These are phyloP conservation scores for Ascochyta viciae-villosae DNA, from an alignment of 2,329 filamentous ascomycete species.

Conservation along the genomic window DNA sequence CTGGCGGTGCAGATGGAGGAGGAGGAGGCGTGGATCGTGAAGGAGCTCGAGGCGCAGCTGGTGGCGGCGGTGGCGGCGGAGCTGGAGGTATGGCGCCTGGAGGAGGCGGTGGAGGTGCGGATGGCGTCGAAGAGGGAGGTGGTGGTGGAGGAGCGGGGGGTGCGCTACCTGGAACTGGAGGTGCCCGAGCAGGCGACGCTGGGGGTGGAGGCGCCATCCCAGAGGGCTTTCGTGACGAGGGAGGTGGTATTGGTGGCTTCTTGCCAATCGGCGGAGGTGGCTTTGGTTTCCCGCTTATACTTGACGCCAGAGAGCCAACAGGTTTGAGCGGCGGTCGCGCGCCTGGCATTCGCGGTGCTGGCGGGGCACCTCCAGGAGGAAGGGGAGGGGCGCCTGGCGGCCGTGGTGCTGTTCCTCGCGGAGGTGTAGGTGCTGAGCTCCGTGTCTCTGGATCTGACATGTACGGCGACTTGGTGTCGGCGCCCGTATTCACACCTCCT, in stretches of 20 bases:
- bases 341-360: constrained; percentile 56
- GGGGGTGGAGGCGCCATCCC: constrained; percentile 53
- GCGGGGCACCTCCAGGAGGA: constrained; percentile 27
- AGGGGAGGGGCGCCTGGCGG: constrained; percentile 54
- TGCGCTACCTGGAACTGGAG: constrained; percentile 44
- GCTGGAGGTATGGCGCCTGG: constrained; percentile 51
- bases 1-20: constrained; percentile 44
- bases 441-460: constrained; percentile 75
- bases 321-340: constrained; percentile 68
- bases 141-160: constrained; percentile 49
- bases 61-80: constrained; percentile 38
- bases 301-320: constrained; percentile 65
- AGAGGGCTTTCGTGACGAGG: constrained; percentile 64
- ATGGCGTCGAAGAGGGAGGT: constrained; percentile 50
- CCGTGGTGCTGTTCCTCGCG: constrained; percentile 58
- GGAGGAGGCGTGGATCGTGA: constrained; percentile 30
- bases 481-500: constrained; percentile 68
- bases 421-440: constrained; percentile 62
- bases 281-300: constrained; percentile 65
- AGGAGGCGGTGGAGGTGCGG: constrained; percentile 52
- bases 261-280: constrained; percentile 82
- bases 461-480: constrained; percentile 72
- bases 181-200: constrained; percentile 53
- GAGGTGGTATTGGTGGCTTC: constrained; percentile 69
- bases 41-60: constrained; percentile 45